Percentiles rank a stretch among this genome's conserved stretches.
Conservation (phyloP, 352 stramenopile species). For the Pythium oligandrum region DNA sequence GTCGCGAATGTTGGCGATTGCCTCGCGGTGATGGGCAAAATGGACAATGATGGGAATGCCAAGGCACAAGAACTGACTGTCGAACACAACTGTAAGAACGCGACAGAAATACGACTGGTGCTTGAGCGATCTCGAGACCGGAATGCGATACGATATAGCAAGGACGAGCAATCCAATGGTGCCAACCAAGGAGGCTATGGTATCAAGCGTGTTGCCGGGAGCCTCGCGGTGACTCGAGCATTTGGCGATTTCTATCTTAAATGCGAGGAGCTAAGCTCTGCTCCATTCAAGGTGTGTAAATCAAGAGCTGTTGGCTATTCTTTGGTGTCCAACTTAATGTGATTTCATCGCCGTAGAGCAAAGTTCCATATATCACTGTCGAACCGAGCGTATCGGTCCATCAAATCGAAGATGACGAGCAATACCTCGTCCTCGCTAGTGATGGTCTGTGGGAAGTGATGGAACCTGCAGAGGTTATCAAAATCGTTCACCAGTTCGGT, state of each 20-base stretch:
- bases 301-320: neutral
- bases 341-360: conserved; percentile 34
- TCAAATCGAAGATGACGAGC: conserved; percentile 48
- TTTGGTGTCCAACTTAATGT: neutral
- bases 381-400: conserved; percentile 55
- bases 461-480: conserved; percentile 49
- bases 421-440: conserved; percentile 74
- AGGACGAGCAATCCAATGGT: conserved; percentile 80
- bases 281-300: conserved; percentile 84
- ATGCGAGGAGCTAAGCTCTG: conserved; percentile 85
- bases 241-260: conserved; percentile 94
- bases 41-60: conserved; percentile 27
- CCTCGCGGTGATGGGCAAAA: conserved; percentile 74
- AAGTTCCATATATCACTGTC: conserved; percentile 73
- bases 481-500: conserved; percentile 73
- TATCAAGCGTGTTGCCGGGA: conserved; percentile 89
- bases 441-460: conserved; percentile 84
- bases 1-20: conserved; percentile 91
- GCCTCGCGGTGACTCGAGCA: conserved; percentile 88
- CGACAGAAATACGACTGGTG: conserved; percentile 44
- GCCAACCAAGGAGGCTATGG: conserved; percentile 24
- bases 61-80: conserved; percentile 35
- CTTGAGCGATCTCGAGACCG: conserved; percentile 63
- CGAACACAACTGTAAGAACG: conserved; percentile 59
- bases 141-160: conserved; percentile 87